These are phyloP conservation scores for Sphagnum contortum DNA, from an alignment of 225 moss, liverwort and hornwort genomes.

Conservation along the genomic window DNA sequence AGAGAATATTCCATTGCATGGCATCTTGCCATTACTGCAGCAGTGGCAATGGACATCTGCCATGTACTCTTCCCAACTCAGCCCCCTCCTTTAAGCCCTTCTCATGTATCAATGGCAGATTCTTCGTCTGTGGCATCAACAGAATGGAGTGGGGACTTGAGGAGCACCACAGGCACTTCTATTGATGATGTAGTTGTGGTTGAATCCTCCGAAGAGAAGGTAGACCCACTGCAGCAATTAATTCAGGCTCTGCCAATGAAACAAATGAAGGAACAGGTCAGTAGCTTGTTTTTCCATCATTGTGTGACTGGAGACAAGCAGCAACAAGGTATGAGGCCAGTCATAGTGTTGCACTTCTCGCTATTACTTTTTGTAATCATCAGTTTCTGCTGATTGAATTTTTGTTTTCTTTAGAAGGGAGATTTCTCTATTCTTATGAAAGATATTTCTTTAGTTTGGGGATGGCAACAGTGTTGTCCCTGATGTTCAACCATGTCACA, in stretches of 20 bases:
- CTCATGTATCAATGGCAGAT: slow-evolving; percentile 24
- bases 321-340: too few species aligned
- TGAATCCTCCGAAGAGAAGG: slow-evolving; percentile 39
- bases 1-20: slow-evolving; percentile 1
- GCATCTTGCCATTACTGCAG: slow-evolving; percentile 1
- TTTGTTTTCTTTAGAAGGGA: too few species aligned
- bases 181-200: slow-evolving; percentile 26
- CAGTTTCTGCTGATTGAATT: too few species aligned
- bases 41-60: slow-evolving; percentile 50
- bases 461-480: too few species aligned
- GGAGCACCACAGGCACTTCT: slow-evolving; percentile 30
- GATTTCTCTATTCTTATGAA: too few species aligned
- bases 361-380: too few species aligned
- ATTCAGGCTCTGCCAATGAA: slow-evolving; percentile 24
- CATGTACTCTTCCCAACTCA: slow-evolving; percentile 26
- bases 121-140: slow-evolving; percentile 31
- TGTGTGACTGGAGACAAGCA: too few species aligned
- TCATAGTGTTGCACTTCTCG: too few species aligned
- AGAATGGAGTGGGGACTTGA: slow-evolving; percentile 28
- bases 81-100: slow-evolving; percentile 24
- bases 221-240: slow-evolving; percentile 42
- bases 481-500: too few species aligned
- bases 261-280: slow-evolving; percentile 44
- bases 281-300: background rate
- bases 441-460: too few species aligned